Conservation (phyloP, 2,329 filamentous ascomycete species). For the Trichoderma sp. region DNA sequence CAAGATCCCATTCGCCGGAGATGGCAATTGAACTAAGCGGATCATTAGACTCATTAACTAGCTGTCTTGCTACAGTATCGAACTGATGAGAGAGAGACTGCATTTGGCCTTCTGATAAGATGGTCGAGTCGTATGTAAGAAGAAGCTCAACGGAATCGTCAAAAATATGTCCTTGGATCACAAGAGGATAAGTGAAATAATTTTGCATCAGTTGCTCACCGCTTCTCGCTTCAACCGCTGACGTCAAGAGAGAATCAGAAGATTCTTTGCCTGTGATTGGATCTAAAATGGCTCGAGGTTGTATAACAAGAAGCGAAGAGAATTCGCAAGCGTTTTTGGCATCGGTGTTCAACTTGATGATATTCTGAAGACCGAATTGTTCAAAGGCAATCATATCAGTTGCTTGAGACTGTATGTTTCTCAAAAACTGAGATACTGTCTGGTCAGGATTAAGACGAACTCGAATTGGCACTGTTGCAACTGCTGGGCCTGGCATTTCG, state of each 20-base stretch:
- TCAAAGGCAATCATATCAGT: conserved; percentile 28
- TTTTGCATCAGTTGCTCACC: conserved; percentile 11
- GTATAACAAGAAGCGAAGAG: conserved; percentile 12
- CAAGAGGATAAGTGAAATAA: conserved; percentile 19
- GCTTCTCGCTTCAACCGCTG: neutral
- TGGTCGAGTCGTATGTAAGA: conserved; percentile 1
- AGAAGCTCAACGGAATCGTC: conserved; percentile 4
- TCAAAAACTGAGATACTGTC: conserved; percentile 13
- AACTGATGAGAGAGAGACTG: conserved; percentile 18
- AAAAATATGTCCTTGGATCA: conserved; percentile 15
- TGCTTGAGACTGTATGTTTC: conserved; percentile 24
- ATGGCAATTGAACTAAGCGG: neutral
- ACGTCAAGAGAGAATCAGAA: neutral
- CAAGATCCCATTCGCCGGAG: conserved; percentile 14
- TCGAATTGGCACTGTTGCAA: conserved; percentile 26
- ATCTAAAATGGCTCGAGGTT: neutral
- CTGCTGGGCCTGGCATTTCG: conserved; percentile 23
- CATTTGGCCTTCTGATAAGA: conserved; percentile 7
- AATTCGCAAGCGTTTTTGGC: conserved; percentile 12
- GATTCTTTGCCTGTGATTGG: neutral
- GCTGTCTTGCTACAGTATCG: neutral
- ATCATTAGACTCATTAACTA: neutral
- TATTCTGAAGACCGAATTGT: conserved; percentile 27
- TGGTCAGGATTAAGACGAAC: conserved; percentile 18
- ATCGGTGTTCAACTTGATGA: neutral